phyloP scores from a whole-genome alignment of 2,329 filamentous ascomycete genomes.

The Aureobasidium musti region DNA sequence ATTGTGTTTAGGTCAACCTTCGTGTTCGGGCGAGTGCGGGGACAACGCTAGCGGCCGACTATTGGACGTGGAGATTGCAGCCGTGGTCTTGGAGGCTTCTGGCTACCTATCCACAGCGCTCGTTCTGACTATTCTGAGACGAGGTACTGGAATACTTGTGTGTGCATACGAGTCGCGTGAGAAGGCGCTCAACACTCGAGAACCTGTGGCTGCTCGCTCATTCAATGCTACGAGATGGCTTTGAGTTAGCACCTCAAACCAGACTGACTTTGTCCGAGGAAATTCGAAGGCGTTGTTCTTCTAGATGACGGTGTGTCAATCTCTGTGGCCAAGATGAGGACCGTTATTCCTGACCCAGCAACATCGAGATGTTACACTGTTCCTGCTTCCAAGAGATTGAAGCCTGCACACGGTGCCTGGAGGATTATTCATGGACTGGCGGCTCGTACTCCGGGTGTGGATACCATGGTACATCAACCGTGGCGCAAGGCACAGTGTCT shows the following conservation, averaged over 20 bases:
- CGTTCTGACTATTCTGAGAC: conserved; percentile 3
- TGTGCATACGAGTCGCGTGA: background rate
- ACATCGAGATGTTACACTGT: conserved; percentile 4
- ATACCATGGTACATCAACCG: background rate
- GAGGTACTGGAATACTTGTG: conserved; percentile 4
- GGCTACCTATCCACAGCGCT: background rate
- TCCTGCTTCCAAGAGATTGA: background rate
- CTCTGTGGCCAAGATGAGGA: background rate
- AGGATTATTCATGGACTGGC: background rate
- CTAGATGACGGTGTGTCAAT: background rate
- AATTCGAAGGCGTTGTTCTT: background rate
- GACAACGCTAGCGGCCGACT: conserved; percentile 15
- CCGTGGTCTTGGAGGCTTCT: background rate
- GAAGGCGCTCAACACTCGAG: background rate
- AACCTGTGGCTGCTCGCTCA: background rate
- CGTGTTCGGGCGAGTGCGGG: conserved; percentile 7
- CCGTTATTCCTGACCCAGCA: conserved; percentile 3
- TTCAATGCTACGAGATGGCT: background rate
- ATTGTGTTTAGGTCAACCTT: conserved; percentile 18
- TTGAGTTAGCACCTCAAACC: background rate
- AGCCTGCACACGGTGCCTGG: background rate
- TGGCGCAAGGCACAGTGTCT: conserved; percentile 4
- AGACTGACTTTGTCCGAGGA: background rate
- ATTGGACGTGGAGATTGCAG: conserved; percentile 22
- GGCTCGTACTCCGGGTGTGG: background rate